A percentile compares a stretch with the other conserved stretches of the same genome.
These are phyloP conservation scores for Botryotinia calthae DNA, from an alignment of 2,329 filamentous ascomycete genomes.

Conservation along the genomic window DNA sequence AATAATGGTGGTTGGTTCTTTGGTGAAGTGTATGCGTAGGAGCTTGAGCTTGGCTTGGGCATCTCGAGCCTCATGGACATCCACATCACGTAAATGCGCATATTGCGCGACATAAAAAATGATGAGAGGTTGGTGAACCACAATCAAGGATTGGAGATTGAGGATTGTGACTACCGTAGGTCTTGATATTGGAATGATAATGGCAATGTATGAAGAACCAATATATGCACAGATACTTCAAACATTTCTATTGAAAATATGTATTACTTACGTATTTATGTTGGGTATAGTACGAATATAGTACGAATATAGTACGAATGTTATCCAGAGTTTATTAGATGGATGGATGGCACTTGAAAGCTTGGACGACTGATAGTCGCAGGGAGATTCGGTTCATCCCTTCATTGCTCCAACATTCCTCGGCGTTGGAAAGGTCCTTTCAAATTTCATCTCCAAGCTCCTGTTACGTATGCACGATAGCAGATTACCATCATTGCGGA, in stretches of 20 bases:
- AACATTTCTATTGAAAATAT: neutral
- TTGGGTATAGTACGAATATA: neutral
- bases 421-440: neutral
- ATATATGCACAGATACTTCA: neutral
- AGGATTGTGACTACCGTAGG: neutral
- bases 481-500: neutral
- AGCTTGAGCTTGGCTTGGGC: neutral
- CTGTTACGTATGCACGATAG: neutral
- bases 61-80: neutral
- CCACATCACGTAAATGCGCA: neutral
- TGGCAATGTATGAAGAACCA: neutral
- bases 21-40: neutral
- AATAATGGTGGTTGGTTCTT: slow-evolving; percentile 1
- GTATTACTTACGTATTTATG: neutral
- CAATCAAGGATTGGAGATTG: neutral
- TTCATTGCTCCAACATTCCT: neutral
- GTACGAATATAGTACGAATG: neutral
- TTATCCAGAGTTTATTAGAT: neutral
- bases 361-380: neutral
- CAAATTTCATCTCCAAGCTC: neutral
- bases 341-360: neutral
- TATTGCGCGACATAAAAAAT: slow-evolving; percentile 11
- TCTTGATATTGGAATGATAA: neutral
- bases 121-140: neutral
- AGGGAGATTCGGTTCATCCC: neutral